Percentiles rank a stretch among this genome's conserved stretches.
Conservation (phyloP, 176 grass and related monocot genomes). For the Triticum timopheevii region DNA sequence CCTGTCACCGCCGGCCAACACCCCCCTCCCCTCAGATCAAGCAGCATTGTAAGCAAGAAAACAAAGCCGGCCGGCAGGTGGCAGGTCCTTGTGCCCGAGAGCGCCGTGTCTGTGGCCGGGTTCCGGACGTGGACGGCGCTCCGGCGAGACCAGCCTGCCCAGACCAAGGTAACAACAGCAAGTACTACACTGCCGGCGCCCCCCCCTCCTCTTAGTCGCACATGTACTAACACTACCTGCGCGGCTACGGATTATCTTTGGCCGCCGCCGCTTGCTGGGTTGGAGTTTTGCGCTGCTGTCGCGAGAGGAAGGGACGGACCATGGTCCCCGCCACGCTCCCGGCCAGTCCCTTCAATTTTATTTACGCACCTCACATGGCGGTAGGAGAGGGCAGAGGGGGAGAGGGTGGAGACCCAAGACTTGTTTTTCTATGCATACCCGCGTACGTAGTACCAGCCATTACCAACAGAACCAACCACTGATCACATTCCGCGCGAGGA, state of each 20-base stretch:
- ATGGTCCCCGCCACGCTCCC: conserved; percentile 45
- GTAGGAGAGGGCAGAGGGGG: not conserved
- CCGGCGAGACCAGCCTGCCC: conserved; percentile 28
- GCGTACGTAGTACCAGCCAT: not conserved
- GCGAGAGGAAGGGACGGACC: conserved; percentile 23
- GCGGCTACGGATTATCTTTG: conserved; percentile 23
- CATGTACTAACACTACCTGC: conserved; percentile 28
- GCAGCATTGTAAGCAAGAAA: conserved; percentile 39
- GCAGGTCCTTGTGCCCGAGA: conserved; percentile 44
- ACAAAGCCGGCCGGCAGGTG: not conserved
- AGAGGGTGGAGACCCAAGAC: conserved; percentile 10
- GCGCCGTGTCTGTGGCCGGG: conserved; percentile 17
- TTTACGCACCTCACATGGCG: conserved; percentile 52
- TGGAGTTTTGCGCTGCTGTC: conserved; percentile 30
- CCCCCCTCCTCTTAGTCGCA: not conserved
- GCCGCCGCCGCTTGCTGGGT: conserved; percentile 28
- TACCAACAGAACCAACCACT: not conserved
- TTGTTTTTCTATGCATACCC: conserved; percentile 1
- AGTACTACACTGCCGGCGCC: not conserved
- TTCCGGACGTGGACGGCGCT: conserved; percentile 35
- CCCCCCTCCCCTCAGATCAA: not conserved
- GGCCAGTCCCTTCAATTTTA: conserved; percentile 34
- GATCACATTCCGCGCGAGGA: not conserved
- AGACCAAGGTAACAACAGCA: not conserved
- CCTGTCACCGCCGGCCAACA: conserved; percentile 1